Base-by-base conservation (phyloP, 2,329 filamentous ascomycete genomes). In the Fonsecaea pedrosoi region DNA sequence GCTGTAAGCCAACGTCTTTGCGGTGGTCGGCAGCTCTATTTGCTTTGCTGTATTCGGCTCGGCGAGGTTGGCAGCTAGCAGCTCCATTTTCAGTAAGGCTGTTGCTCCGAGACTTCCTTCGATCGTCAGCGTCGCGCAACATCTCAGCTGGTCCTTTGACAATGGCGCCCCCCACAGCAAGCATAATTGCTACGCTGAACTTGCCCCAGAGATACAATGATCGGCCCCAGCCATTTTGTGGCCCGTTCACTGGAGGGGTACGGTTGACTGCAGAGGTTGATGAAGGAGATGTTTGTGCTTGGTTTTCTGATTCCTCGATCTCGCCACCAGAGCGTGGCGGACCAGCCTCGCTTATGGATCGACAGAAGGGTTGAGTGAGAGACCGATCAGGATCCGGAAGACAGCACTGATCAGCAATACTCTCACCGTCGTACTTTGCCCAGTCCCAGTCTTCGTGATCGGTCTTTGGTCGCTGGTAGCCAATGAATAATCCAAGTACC, bases 161-260 rank as follows among this genome's bases (percentile, higher is more conserved):
- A 53, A 84, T 76, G 7, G 82, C 82, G 2, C 81, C 76, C n/a
- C 81, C 82, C 53, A 84, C 77, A 12, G 82, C 82, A 65, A 83
- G 75, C 48, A 82, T 78, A 53, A 84, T 74, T 13, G 81, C 81
- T 58, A 83, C 72, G 9, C 79, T 81, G 70, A 84, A 83, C 67
- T 80, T 82, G 40, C 82, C 74, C 82, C 82, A 84, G 42, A 83
- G 72, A 64, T 75, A 76, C 8, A 81, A 74, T 40, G 73, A 77
- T 21, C 64, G 62, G 12, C 64, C 65, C 72, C 72, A 73, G 35
- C 70, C 63, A 32, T 48, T 38, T 40, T 62, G 60, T 1, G 40
- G 25, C 21, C 38, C 38, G 60, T 59, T 62, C 13, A 38, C 9
- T 25, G 21, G 32, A 61, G 45, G 25, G 25, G 3, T 25, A 25